Evolutionary conservation across 192 early-diverging fungal species (phyloP), one percentile per base, ranked within the genome.

Genomic region (Phycomyces nitens): DNA sequence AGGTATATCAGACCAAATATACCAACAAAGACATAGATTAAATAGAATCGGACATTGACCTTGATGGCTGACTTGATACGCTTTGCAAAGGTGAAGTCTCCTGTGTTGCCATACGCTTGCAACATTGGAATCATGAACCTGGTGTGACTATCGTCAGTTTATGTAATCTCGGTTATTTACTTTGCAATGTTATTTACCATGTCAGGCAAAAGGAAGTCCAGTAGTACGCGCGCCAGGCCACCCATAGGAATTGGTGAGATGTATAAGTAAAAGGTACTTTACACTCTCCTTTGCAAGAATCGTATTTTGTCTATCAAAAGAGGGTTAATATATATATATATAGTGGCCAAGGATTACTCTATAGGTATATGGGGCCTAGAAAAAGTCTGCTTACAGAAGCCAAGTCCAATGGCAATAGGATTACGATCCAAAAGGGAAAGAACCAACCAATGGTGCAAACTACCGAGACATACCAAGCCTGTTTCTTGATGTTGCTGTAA

Each of bases 361-460:
- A 59, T 12, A 12, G 8, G 9, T 3, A 11, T 56, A 20, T 21
- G 18, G 24, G 1, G n/a, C n/a, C n/a, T 53, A 3, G 16, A 34
- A 22, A 29, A 15, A 12, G 11, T 8, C 5, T 54, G 68, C 64
- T 80, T 73, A 82, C 83, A 63, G 90, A 92, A 49, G 90, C 85
- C 23, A 96, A 81, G 75, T 96, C 96, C 43, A 98, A 78, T 2
- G 94, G 94, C 42, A 98, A 79, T 21, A 98, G 85, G 26, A 98
- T 75, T 12, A 94, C 83, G 59, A 96, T 93, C 65, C 92, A 86
- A 77, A 98, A 93, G 9, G 96, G 92, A 61, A 95, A 86, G 67
- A 89, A 91, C 90, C 91, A 96, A 44, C 91, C 88, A 53, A 93
- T 65, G 66, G 86, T 84, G 4, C 86, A 76, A 15, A 86, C 82